Percentiles rank a stretch among this genome's conserved stretches.
These are phyloP conservation scores for Pyrenophora seminiperda DNA, from an alignment of 2,329 filamentous ascomycete genomes.

Conservation along the genomic window DNA sequence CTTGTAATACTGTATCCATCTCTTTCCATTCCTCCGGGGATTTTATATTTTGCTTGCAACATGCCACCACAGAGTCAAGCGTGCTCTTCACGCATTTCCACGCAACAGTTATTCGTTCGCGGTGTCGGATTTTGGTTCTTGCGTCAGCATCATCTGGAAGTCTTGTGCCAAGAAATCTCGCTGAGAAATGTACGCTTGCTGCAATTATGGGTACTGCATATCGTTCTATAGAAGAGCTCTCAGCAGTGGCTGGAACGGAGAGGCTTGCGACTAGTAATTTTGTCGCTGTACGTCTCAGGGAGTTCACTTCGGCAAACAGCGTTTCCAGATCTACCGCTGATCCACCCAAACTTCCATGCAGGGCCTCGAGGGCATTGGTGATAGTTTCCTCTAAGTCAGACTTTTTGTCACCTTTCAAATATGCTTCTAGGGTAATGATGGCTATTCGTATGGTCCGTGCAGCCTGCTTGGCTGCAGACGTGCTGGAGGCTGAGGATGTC, in stretches of 20 bases:
- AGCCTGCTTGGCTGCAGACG: conserved; percentile 33
- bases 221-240: conserved; percentile 10
- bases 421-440: conserved; percentile 39
- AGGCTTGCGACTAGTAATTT: conserved; percentile 26
- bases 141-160: conserved; percentile 22
- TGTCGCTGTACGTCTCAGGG: conserved; percentile 40
- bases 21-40: conserved; percentile 36
- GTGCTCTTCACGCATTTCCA: conserved; percentile 41
- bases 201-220: conserved; percentile 33
- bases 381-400: conserved; percentile 25
- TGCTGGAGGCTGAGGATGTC: conserved; percentile 15
- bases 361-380: conserved; percentile 28
- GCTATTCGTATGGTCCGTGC: conserved; percentile 35
- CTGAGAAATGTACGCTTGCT: conserved; percentile 40
- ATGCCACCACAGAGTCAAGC: conserved; percentile 43
- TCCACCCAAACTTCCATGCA: conserved; percentile 40
- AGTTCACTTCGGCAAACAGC: conserved; percentile 44
- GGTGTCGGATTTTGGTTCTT: conserved; percentile 23
- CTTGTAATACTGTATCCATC: conserved; percentile 40
- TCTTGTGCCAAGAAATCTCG: conserved; percentile 38
- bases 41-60: conserved; percentile 37
- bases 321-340: conserved; percentile 42
- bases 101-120: conserved; percentile 31
- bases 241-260: conserved; percentile 6
- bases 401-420: conserved; percentile 24